A percentile compares a stretch with the other conserved stretches of the same genome.
Conservation (phyloP, 2,329 filamentous ascomycete species). For the Penicillium sclerotiorum region DNA sequence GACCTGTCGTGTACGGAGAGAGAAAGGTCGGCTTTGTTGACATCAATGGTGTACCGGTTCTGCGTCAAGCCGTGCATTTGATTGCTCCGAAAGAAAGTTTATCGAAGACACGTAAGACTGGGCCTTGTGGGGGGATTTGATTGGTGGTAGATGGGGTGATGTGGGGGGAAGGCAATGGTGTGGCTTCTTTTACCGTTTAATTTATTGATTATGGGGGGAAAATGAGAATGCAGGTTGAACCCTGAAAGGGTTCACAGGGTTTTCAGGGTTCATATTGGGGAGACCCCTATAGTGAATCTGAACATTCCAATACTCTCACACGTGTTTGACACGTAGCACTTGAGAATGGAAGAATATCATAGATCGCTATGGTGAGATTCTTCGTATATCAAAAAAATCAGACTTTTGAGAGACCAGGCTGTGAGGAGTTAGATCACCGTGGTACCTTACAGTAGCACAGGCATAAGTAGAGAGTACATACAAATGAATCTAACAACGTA, state of each 20-base stretch:
- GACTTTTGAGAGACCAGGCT: too few relatives aligned
- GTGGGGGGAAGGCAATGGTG: background rate
- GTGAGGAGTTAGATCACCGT: too few relatives aligned
- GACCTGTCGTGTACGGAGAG: background rate
- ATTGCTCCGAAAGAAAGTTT: background rate
- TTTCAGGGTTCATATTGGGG: constrained; percentile 1
- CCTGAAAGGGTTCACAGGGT: constrained; percentile 4
- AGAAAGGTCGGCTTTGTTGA: constrained; percentile 3
- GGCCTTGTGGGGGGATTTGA: background rate
- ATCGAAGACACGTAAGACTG: constrained; percentile 8
- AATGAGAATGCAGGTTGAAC: background rate
- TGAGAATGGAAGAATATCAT: too few relatives aligned
- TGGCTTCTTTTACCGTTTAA: background rate
- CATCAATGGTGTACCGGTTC: background rate
- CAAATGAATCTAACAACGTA: background rate
- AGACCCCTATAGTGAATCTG: too few relatives aligned
- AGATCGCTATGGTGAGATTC: too few relatives aligned
- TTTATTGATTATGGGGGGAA: background rate
- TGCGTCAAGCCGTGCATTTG: constrained; percentile 4
- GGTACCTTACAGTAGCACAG: too few relatives aligned
- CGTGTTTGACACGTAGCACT: background rate
- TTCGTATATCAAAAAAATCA: too few relatives aligned
- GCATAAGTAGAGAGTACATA: background rate
- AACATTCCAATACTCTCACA: constrained; percentile 1
- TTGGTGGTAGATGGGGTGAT: background rate